Conservation (phyloP, 768 basidiomycete genomes). For the Paxillus ammoniavirescens region DNA sequence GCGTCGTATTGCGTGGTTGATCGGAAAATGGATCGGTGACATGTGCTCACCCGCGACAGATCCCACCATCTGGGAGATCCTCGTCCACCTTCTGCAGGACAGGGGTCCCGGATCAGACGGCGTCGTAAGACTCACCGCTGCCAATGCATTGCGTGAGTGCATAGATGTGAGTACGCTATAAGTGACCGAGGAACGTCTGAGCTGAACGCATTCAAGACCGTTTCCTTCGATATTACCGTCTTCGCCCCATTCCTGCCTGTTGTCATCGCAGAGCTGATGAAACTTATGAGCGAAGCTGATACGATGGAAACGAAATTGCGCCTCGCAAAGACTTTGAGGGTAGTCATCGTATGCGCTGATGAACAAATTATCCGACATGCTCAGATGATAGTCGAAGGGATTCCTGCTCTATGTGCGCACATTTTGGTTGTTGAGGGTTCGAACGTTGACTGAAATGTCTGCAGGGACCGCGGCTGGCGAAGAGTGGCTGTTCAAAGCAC, state of each 20-base stretch:
- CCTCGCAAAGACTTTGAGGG: slow-evolving; percentile 66
- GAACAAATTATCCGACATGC: slow-evolving; percentile 68
- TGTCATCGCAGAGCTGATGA: slow-evolving; percentile 64
- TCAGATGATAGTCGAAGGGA: slow-evolving; percentile 54
- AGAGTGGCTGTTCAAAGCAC: slow-evolving; percentile 70
- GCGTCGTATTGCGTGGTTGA: slow-evolving; percentile 91
- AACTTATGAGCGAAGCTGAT: slow-evolving; percentile 68
- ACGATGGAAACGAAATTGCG: slow-evolving; percentile 75
- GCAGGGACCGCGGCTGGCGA: slow-evolving; percentile 68
- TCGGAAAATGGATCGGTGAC: slow-evolving; percentile 86
- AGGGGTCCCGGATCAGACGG: slow-evolving; percentile 69
- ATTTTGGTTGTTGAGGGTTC: background rate
- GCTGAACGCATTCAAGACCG: slow-evolving; percentile 42
- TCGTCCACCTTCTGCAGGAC: slow-evolving; percentile 73
- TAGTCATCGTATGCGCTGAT: slow-evolving; percentile 55
- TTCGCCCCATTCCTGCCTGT: slow-evolving; percentile 71
- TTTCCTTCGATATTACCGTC: slow-evolving; percentile 56
- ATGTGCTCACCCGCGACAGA: slow-evolving; percentile 59
- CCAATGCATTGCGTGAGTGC: slow-evolving; percentile 75
- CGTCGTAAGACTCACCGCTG: slow-evolving; percentile 86
- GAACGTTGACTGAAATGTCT: slow-evolving; percentile 11
- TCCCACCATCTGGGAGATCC: slow-evolving; percentile 72
- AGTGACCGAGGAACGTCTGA: background rate
- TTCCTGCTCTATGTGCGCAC: slow-evolving; percentile 70
- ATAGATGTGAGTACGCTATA: slow-evolving; percentile 65